Percentiles rank a stretch among this genome's conserved stretches.
Evolutionary conservation across 371 early-diverging fungal genomes (phyloP).

Genomic region (Mortierella sp.): DNA sequence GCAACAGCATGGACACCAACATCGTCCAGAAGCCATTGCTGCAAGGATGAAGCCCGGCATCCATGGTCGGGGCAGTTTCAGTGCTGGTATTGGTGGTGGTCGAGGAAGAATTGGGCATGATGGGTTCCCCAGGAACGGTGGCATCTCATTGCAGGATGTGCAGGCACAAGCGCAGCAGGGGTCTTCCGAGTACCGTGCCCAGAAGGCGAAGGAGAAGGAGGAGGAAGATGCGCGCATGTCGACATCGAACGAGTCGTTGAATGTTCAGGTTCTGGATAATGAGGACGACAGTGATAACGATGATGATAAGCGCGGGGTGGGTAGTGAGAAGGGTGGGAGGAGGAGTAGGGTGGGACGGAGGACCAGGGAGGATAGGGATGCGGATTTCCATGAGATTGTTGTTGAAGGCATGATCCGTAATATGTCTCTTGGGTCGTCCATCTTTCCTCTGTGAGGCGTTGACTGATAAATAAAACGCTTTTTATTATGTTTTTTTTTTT

Average conservation of each 20-base stretch:
- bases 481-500: conserved; percentile 19
- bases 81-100: conserved; percentile 7
- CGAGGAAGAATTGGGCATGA: conserved; percentile 23
- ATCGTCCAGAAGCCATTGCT: conserved; percentile 32
- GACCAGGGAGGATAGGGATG: conserved; percentile 2
- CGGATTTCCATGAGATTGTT: conserved; percentile 23
- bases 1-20: neutral
- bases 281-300: neutral
- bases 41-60: conserved; percentile 38
- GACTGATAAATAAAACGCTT: neutral
- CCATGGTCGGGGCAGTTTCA: conserved; percentile 26
- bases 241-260: neutral
- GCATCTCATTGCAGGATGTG: conserved; percentile 26
- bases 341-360: conserved; percentile 15
- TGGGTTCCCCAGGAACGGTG: conserved; percentile 18
- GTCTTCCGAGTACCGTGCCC: conserved; percentile 29
- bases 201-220: neutral
- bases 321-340: neutral
- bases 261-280: conserved; percentile 11
- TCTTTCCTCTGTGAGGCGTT: conserved; percentile 22
- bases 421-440: conserved; percentile 27
- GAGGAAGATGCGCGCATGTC: neutral
- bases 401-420: conserved; percentile 43
- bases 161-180: conserved; percentile 40
- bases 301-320: neutral